These are phyloP conservation scores for Botrytis byssoidea DNA, from an alignment of 2,329 filamentous ascomycete species.

Conservation along the genomic window DNA sequence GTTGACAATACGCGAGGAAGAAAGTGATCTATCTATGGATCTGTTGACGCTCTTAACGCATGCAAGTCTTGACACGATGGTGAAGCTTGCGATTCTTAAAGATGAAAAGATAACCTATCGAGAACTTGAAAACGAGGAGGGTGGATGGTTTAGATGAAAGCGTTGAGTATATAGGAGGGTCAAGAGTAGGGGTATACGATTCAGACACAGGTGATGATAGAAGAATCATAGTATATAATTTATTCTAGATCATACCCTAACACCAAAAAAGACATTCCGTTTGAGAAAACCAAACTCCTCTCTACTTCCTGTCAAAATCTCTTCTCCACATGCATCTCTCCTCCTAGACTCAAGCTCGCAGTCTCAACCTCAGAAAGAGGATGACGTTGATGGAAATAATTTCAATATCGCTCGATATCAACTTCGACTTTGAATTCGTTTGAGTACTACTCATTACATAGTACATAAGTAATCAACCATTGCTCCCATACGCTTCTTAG, in stretches of 20 bases:
- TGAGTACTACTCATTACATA: no score
- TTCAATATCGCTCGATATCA: no score
- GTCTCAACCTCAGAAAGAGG: no score
- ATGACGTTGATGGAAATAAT: no score
- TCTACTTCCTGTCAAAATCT: background rate
- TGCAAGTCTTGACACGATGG: background rate
- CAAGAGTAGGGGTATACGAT: background rate
- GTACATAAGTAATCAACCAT: no score
- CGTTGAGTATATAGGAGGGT: background rate
- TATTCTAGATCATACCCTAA: background rate
- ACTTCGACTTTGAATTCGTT: no score
- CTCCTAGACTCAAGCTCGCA: no score
- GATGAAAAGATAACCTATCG: background rate
- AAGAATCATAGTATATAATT: background rate
- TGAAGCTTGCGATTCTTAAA: background rate
- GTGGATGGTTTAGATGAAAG: background rate
- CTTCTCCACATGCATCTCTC: no score
- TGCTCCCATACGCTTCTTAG: no score
- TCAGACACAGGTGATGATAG: background rate
- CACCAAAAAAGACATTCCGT: fast-evolving
- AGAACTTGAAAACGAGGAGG: no score
- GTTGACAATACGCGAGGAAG: background rate
- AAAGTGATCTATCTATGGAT: background rate
- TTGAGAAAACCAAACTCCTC: fast-evolving
- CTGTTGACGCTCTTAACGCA: background rate